Evolutionary conservation across 2,329 filamentous ascomycete species (phyloP).

Genomic region (Diaporthe sp.): DNA sequence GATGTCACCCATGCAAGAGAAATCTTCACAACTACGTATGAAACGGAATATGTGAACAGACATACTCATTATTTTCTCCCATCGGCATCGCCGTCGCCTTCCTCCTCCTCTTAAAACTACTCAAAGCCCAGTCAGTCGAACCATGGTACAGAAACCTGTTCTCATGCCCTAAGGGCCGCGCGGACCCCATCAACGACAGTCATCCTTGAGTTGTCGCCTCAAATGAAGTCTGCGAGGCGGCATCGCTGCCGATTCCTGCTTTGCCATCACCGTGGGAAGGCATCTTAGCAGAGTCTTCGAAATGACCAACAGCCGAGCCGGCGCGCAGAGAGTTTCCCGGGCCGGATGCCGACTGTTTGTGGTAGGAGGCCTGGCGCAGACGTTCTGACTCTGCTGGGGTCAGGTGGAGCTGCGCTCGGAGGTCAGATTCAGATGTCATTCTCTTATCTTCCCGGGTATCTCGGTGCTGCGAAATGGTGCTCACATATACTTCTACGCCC

Average conservation of each 20-base stretch:
- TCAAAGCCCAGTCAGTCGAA: background rate
- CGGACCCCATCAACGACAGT: background rate
- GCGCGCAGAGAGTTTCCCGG: conserved; percentile 63
- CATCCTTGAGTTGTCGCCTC: background rate
- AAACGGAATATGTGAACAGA: too few relatives aligned
- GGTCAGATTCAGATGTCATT: background rate
- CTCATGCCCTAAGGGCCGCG: background rate
- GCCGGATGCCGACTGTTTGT: conserved; percentile 68
- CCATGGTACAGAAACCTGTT: background rate
- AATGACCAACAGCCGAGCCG: conserved; percentile 59
- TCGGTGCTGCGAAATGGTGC: conserved; percentile 43
- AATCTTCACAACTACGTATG: too few relatives aligned
- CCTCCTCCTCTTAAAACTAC: too few relatives aligned
- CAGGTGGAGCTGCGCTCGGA: conserved; percentile 57
- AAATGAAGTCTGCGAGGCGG: background rate
- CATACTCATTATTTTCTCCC: too few relatives aligned
- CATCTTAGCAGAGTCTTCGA: conserved; percentile 53
- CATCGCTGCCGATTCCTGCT: background rate
- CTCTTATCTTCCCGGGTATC: background rate
- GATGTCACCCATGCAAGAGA: too few relatives aligned
- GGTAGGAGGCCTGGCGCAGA: conserved; percentile 68
- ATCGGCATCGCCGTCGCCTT: too few relatives aligned
- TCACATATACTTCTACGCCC: conserved; percentile 63
- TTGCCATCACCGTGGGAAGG: conserved; percentile 2
- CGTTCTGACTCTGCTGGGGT: conserved; percentile 69